Conservation (phyloP, 768 basidiomycete species). For the Amanita thiersii region DNA sequence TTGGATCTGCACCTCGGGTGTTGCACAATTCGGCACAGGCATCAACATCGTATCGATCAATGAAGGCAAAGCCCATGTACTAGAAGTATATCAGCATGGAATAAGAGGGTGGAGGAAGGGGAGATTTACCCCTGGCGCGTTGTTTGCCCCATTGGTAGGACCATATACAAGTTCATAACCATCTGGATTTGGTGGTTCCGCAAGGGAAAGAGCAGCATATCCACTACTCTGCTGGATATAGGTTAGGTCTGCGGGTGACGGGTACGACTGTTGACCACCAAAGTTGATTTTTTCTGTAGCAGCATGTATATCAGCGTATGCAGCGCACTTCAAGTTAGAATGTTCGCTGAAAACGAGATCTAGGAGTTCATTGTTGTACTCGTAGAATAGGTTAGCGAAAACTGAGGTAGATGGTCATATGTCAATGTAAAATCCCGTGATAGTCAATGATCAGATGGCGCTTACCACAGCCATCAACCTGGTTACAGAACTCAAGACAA, state of each 20-base stretch:
- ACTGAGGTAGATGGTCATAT: conserved; percentile 19
- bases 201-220: conserved; percentile 26
- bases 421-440: conserved; percentile 1
- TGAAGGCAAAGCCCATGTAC: conserved; percentile 47
- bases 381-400: conserved; percentile 43
- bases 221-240: conserved; percentile 38
- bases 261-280: conserved; percentile 33
- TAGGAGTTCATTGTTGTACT: conserved; percentile 34
- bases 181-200: conserved; percentile 29
- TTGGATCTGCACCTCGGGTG: conserved; percentile 28
- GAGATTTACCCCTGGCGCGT: conserved; percentile 30
- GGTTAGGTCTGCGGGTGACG: conserved; percentile 25
- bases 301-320: conserved; percentile 34
- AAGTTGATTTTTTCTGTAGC: conserved; percentile 36
- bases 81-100: conserved; percentile 11
- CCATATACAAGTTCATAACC: conserved; percentile 40
- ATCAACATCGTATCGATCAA: conserved; percentile 37
- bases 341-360: conserved; percentile 28
- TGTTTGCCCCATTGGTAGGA: conserved; percentile 37
- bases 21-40: conserved; percentile 39
- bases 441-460: conserved; percentile 6
- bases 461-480: conserved; percentile 32
- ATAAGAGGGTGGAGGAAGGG: too few species aligned
- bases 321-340: conserved; percentile 41
- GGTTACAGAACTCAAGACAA: conserved; percentile 32